Base-by-base conservation (phyloP, 805 yeast genomes). In the Candida golubevii region DNA sequence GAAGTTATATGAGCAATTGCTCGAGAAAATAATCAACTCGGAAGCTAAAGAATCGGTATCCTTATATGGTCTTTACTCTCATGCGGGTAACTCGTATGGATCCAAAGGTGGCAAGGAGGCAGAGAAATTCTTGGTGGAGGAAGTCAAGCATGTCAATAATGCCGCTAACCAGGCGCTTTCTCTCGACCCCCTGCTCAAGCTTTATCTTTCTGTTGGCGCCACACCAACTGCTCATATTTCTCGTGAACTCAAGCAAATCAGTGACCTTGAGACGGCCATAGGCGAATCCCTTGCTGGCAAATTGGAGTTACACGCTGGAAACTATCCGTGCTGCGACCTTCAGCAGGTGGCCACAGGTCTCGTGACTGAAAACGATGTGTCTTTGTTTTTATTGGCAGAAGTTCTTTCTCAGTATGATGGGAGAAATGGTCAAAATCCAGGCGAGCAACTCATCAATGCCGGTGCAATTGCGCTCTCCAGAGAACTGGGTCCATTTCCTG, bases 241-340 rank as follows among this genome's bases (percentile, higher is more conserved):
- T 26, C 65, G 65, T 47, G 29, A 46, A 9, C 48, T 67, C 42
- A 43, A 57, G 1, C 33, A 44, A n/a, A 28, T 36, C 11, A 48
- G 44, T 8, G 66, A 60, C 30, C 36, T 65, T 37, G 48, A 36
- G 9, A 26, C 45, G 42, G 54, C 15, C 33, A 52, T 53, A 51
- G 51, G 53, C 7, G 57, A 57, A 3, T 48, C 56, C 6, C 46
- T 70, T 15, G 44, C 47, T 6, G 82, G 81, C 5, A 55, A 58
- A 1, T 62, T 85, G 33, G 93, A 85, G 57, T 58, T 85, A 13
- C 95, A 85, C 59, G 90, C 91, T n/a, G 95, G 95, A 10, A 85
- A 85, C 58, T 85, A 82, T 56, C 75, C 83, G 3, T 75, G 81
- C 56, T 79, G 85, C 55, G 95, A 86, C 58, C 63, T 84, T 42